Base-by-base conservation (phyloP, 2,329 filamentous ascomycete genomes). In the Atkinsonella texensis region DNA sequence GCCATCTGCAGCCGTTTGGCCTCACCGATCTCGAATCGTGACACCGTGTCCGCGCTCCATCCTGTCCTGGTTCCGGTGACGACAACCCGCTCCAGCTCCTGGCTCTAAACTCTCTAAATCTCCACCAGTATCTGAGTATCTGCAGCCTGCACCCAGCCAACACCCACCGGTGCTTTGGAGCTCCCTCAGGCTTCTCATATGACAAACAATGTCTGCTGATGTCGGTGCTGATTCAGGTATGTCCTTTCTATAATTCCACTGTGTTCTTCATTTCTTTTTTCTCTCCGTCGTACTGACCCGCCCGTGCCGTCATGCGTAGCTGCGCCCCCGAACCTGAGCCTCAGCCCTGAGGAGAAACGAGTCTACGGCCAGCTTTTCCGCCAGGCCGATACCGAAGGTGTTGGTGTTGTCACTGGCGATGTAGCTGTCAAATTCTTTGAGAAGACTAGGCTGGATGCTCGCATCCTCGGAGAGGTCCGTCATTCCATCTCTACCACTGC, bases 401-500 rank as follows among this genome's bases (percentile, higher is more conserved):
- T 95, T 53, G 89, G 90, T 52, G 89, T 97, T 57, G 88, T 98
- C 35, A 96, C 93, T 17, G 93, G 93, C 68, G 93, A 98, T 70
- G 80, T 94, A 55, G 93, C 93, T 53, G 90, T 98, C 67, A 88
- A 89, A 67, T 97, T 98, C 75, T 98, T 98, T 65, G 90, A 97
- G 70, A 93, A 93, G 75, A 97, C 93, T 45, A 84, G 87, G 59
- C 76, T 98, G 47, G 83, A 91, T 55, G 88, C 90, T 50, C 83
- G 87, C 55, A 77, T 93, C 47, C 77, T 98, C 54, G 93, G 91
- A 68, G 84, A 95, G 80, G 87, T 91, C 71, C 59, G 81, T 74
- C 6, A 2, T 12, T 11, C 41, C 15, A 5, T 45, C 42, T 23
- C 31, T 39, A 8, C 28, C 44, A 4, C 10, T 13, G 33, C n/a